A percentile compares a stretch with the other conserved stretches of the same genome.
Conservation (phyloP, 352 stramenopile species). For the Globisporangium viniferum region DNA sequence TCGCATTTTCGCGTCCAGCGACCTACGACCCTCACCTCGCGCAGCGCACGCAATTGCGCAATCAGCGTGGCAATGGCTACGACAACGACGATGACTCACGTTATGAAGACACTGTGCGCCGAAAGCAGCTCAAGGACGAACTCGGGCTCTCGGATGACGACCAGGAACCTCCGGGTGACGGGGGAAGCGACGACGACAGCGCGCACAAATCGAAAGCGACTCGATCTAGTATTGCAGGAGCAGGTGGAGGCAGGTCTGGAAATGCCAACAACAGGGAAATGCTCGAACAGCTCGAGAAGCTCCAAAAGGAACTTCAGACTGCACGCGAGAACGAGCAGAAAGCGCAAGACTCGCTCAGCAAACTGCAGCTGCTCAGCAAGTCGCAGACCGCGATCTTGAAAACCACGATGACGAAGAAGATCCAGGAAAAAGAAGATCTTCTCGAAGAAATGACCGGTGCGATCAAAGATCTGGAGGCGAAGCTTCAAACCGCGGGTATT, state of each 20-base stretch:
- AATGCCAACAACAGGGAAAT: conserved; percentile 14
- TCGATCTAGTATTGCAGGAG: conserved; percentile 4
- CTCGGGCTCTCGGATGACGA: conserved; percentile 76
- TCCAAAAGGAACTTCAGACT: conserved; percentile 53
- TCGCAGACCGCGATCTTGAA: conserved; percentile 84
- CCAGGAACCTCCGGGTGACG: conserved; percentile 12
- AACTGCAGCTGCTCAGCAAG: conserved; percentile 81
- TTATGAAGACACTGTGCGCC: conserved; percentile 41
- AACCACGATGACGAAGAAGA: conserved; percentile 77
- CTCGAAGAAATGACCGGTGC: conserved; percentile 60
- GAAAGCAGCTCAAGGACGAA: conserved; percentile 75
- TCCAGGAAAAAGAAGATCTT: conserved; percentile 61
- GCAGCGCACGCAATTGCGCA: conserved; percentile 44
- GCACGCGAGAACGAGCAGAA: conserved; percentile 68
- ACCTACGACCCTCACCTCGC: conserved; percentile 80
- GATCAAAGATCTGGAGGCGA: conserved; percentile 63
- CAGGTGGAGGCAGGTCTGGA: conserved; percentile 2
- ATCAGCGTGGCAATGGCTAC: conserved; percentile 23
- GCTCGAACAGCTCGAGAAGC: conserved; percentile 46
- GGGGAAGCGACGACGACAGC: conserved; percentile 11
- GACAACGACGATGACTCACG: conserved; percentile 44
- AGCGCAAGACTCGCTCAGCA: conserved; percentile 74
- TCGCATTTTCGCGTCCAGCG: conserved; percentile 75
- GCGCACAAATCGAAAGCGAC: background rate
- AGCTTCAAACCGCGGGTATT: conserved; percentile 52